Percentiles rank a stretch among this genome's conserved stretches.
Evolutionary conservation across 768 basidiomycete genomes (phyloP).

Genomic region (Panaeolus cyanescens): DNA sequence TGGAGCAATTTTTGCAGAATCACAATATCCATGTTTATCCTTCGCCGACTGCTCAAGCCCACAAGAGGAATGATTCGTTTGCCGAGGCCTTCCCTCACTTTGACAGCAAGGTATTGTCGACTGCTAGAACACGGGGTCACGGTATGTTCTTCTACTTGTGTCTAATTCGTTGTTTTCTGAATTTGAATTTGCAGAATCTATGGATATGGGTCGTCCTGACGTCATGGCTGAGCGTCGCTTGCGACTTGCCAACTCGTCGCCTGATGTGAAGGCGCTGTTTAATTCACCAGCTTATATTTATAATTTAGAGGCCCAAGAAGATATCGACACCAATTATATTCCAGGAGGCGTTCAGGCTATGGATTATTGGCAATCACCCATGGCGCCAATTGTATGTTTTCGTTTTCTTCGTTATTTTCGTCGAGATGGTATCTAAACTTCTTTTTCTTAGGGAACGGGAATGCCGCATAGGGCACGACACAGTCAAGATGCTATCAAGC

Average conservation of each 20-base stretch:
- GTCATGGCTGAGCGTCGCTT: conserved; percentile 72
- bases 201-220: conserved; percentile 73
- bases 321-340: conserved; percentile 60
- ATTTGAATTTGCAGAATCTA: conserved; percentile 57
- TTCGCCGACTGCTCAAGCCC: conserved; percentile 73
- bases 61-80: conserved; percentile 90
- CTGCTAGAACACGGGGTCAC: conserved; percentile 69
- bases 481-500: conserved; percentile 75
- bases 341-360: conserved; percentile 44
- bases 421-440: conserved; percentile 18
- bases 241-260: conserved; percentile 85
- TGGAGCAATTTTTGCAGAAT: conserved; percentile 87
- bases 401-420: conserved; percentile 4
- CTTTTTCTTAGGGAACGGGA: conserved; percentile 57
- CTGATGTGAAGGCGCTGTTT: conserved; percentile 95
- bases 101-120: conserved; percentile 90
- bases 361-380: conserved; percentile 73
- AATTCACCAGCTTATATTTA: conserved; percentile 85
- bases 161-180: conserved; percentile 1
- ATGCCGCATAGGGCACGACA: conserved; percentile 69
- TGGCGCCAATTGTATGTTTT: conserved; percentile 70
- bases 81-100: conserved; percentile 96
- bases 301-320: conserved; percentile 73
- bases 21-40: conserved; percentile 86
- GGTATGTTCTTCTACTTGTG: conserved; percentile 31